Conservation (phyloP, 441 rosid genomes). For the Macaranga tanarius region DNA sequence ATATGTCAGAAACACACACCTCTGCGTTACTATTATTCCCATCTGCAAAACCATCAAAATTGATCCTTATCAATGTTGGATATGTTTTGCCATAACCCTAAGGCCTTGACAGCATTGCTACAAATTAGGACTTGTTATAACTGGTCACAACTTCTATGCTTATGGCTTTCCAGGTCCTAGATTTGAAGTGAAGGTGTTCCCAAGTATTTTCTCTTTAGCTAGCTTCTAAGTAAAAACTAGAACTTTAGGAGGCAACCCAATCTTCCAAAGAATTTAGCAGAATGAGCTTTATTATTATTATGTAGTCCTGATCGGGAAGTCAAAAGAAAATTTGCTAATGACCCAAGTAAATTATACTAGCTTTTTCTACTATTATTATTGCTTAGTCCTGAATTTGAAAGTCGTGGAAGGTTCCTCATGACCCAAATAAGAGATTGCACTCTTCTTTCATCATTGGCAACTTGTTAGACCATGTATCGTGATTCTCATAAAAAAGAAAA, state of each 20-base stretch:
- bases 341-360: no score
- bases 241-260: background rate
- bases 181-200: background rate
- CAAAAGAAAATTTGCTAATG: no score
- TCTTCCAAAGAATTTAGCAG: background rate
- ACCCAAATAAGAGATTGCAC: no score
- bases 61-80: background rate
- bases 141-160: background rate
- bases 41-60: no score
- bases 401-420: background rate
- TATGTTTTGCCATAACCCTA: no score
- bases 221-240: background rate
- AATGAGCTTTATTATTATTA: no score
- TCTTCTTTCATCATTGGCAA: background rate
- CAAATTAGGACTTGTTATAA: background rate
- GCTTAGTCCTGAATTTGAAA: background rate
- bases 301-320: no score
- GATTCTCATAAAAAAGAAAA: background rate
- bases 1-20: no score
- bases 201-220: background rate
- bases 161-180: background rate
- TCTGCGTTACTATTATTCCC: no score
- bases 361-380: no score
- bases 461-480: background rate
- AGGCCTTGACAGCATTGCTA: background rate